Percentiles rank a stretch among this genome's conserved stretches.
phyloP scores from a whole-genome alignment of 441 rosid species.

The Eruca vesicaria region DNA sequence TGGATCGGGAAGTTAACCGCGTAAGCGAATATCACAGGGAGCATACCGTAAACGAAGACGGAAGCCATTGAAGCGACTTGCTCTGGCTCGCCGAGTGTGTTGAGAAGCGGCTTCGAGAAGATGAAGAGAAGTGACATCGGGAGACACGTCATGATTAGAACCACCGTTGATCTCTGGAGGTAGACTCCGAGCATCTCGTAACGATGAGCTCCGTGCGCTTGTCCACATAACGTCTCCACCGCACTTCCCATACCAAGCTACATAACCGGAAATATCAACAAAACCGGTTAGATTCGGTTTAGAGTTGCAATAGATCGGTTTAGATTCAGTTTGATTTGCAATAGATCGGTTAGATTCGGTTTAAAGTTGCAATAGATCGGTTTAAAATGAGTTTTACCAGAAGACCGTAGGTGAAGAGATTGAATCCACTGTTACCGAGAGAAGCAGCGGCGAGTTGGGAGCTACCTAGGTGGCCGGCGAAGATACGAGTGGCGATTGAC shows the following conservation, averaged over 20 bases:
- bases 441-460: slow-evolving; percentile 55
- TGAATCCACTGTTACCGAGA: slow-evolving; percentile 54
- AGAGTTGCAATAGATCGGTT: background rate
- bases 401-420: slow-evolving; percentile 52
- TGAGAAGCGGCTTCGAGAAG: slow-evolving; percentile 18
- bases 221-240: slow-evolving; percentile 30
- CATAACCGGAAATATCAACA: background rate
- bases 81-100: slow-evolving; percentile 19
- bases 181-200: slow-evolving; percentile 68
- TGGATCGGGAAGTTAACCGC: slow-evolving; percentile 30
- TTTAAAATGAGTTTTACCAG: slow-evolving; percentile 24
- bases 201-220: slow-evolving; percentile 35
- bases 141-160: slow-evolving; percentile 54
- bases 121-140: slow-evolving; percentile 51
- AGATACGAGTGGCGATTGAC: slow-evolving; percentile 44
- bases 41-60: slow-evolving; percentile 28
- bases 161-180: slow-evolving; percentile 64
- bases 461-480: slow-evolving; percentile 58
- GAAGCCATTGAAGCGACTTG: slow-evolving; percentile 20
- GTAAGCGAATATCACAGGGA: slow-evolving; percentile 30
- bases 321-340: background rate
- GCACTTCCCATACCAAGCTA: slow-evolving; percentile 35
- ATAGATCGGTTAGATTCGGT: background rate
- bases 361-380: background rate
- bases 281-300: background rate